Percentiles rank a stretch among this genome's conserved stretches.
phyloP scores from a whole-genome alignment of 257 asterid genomes.

The Dorcoceras hygrometricum region DNA sequence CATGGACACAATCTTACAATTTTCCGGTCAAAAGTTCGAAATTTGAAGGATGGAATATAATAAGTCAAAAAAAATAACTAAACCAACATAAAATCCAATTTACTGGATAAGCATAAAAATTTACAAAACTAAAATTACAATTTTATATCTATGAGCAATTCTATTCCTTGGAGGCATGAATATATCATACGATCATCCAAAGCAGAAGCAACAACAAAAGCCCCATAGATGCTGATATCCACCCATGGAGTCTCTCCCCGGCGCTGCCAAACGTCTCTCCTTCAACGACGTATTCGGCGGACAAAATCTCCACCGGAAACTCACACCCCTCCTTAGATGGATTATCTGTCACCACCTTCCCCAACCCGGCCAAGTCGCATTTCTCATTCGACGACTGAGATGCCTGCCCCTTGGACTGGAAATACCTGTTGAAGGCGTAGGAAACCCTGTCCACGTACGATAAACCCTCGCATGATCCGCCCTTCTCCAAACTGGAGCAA shows the following conservation, averaged over 20 bases:
- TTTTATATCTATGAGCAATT: too few species aligned
- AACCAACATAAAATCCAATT: too few species aligned
- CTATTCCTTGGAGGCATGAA: too few species aligned
- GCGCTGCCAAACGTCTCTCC: not conserved
- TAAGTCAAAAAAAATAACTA: too few species aligned
- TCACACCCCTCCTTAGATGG: slow-evolving; percentile 28
- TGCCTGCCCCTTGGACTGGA: slow-evolving; percentile 36
- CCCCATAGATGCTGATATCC: not conserved
- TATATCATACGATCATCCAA: too few species aligned
- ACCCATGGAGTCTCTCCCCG: not conserved
- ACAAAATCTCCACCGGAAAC: slow-evolving; percentile 28
- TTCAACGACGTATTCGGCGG: slow-evolving; percentile 1
- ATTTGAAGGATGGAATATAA: too few species aligned
- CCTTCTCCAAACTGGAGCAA: slow-evolving; percentile 39
- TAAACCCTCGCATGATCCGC: slow-evolving; percentile 41
- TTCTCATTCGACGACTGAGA: not conserved
- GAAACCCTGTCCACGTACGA: slow-evolving; percentile 30
- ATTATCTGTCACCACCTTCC: slow-evolving; percentile 26
- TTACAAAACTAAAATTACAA: too few species aligned
- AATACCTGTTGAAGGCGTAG: slow-evolving; percentile 48
- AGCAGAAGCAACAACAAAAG: too few species aligned
- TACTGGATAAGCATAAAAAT: too few species aligned
- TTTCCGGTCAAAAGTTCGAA: too few species aligned
- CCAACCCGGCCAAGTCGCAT: slow-evolving; percentile 39
- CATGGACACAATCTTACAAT: too few species aligned